A percentile compares a stretch with the other conserved stretches of the same genome.
Conservation (phyloP, 2,329 filamentous ascomycete genomes). For the Pseudogymnoascus sp. region DNA sequence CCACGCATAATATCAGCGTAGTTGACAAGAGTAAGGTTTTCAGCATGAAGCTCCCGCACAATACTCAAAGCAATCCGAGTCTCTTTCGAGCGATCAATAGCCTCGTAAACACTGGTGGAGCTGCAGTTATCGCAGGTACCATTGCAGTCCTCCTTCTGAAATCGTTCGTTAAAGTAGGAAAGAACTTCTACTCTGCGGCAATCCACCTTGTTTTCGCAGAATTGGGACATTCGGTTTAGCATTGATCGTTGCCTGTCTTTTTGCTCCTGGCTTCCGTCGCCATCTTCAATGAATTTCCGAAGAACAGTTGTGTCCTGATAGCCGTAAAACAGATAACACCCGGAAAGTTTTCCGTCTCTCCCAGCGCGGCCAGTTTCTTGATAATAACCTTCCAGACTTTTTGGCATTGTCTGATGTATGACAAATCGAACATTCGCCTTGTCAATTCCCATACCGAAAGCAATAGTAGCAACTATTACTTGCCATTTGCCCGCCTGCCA, state of each 20-base stretch:
- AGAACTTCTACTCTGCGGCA: slow-evolving; percentile 85
- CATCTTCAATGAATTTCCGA: slow-evolving; percentile 74
- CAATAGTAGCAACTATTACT: slow-evolving; percentile 95
- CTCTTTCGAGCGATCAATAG: slow-evolving; percentile 68
- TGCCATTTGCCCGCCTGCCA: slow-evolving; percentile 79
- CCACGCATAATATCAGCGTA: slow-evolving; percentile 82
- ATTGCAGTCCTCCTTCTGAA: slow-evolving; percentile 63
- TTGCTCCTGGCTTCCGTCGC: slow-evolving; percentile 68
- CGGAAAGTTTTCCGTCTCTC: slow-evolving; percentile 77
- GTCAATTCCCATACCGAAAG: slow-evolving; percentile 99
- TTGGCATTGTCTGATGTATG: slow-evolving; percentile 85
- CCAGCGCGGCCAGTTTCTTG: slow-evolving; percentile 95
- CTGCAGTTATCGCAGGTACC: slow-evolving; percentile 84
- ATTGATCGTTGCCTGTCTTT: slow-evolving; percentile 79
- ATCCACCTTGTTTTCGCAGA: slow-evolving; percentile 81
- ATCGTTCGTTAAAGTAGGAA: slow-evolving; percentile 88
- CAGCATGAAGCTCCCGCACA: slow-evolving; percentile 48
- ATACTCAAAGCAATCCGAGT: slow-evolving; percentile 65
- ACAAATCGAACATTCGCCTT: slow-evolving; percentile 96
- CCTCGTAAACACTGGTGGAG: slow-evolving; percentile 62
- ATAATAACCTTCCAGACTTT: slow-evolving; percentile 95
- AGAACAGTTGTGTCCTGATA: slow-evolving; percentile 69
- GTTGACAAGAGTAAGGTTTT: slow-evolving; percentile 66
- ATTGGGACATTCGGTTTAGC: slow-evolving; percentile 77
- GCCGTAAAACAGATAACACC: slow-evolving; percentile 84